Conservation (phyloP, 75 land plant genomes). For the Cunninghamia lanceolata region DNA sequence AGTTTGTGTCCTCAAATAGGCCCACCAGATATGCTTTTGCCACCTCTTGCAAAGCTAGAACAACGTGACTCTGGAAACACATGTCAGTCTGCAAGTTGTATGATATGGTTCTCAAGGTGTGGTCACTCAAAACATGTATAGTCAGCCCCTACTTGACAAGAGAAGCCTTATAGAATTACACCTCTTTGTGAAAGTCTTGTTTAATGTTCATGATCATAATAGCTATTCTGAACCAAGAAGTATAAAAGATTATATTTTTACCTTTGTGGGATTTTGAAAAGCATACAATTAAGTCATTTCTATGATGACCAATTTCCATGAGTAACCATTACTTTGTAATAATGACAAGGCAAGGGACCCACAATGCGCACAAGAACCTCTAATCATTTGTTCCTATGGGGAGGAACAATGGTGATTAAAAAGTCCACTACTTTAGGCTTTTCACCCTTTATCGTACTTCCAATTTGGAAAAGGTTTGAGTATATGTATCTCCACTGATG, state of each 20-base stretch:
- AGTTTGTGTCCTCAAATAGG: constrained; percentile 49
- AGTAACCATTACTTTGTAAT: no score
- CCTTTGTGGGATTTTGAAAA: neutral
- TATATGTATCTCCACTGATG: neutral
- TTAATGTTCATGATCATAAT: neutral
- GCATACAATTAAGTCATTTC: no score
- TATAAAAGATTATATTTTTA: neutral
- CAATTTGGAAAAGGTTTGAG: no score
- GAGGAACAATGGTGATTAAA: no score
- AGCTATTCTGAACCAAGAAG: neutral
- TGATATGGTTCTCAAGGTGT: neutral
- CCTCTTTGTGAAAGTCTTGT: neutral
- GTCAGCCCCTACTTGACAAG: neutral
- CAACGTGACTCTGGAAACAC: constrained; percentile 47
- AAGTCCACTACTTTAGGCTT: no score
- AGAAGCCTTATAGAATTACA: no score
- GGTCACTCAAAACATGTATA: neutral
- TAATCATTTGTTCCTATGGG: no score
- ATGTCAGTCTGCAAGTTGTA: constrained; percentile 22
- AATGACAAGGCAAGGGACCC: no score
- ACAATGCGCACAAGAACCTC: no score
- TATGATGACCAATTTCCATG: no score
- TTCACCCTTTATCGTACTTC: no score
- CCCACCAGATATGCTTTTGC: constrained; percentile 73
- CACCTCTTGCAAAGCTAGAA: constrained; percentile 58